Evolutionary conservation across 2,329 filamentous ascomycete species (phyloP).

Genomic region (Aspergillus calidoustus): DNA sequence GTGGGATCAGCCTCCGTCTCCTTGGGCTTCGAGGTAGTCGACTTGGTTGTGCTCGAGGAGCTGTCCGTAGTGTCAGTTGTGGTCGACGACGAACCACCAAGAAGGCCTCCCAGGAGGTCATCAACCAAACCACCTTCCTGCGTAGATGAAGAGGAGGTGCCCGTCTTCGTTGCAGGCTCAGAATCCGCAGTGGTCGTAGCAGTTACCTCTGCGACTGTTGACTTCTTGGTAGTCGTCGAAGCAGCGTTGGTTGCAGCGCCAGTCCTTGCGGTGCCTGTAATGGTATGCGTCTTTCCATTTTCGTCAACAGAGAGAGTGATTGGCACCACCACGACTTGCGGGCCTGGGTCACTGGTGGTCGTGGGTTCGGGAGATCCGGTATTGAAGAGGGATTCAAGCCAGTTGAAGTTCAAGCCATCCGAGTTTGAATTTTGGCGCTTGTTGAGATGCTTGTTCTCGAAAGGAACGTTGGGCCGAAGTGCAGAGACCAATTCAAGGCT

Average conservation of each 20-base stretch:
- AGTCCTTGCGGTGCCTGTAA: conserved; percentile 22
- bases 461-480: conserved; percentile 35
- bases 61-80: neutral
- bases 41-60: neutral
- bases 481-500: conserved; percentile 40
- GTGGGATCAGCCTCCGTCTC: neutral
- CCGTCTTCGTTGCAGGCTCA: neutral
- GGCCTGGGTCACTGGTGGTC: conserved; percentile 7
- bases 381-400: conserved; percentile 10
- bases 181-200: conserved; percentile 14
- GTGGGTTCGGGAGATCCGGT: neutral
- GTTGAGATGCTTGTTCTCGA: conserved; percentile 36
- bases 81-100: neutral
- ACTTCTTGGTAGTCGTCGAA: conserved; percentile 20
- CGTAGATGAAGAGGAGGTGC: neutral
- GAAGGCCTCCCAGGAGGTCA: conserved; percentile 4
- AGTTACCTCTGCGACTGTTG: conserved; percentile 8
- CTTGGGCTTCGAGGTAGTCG: neutral
- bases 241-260: conserved; percentile 16
- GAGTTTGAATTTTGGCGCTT: conserved; percentile 27
- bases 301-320: conserved; percentile 29
- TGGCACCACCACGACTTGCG: conserved; percentile 25
- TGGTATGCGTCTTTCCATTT: conserved; percentile 30
- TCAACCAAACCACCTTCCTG: neutral
- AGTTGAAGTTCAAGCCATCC: conserved; percentile 1